Base-by-base conservation (phyloP, 139 green algal species). In the Penium margaritaceum region DNA sequence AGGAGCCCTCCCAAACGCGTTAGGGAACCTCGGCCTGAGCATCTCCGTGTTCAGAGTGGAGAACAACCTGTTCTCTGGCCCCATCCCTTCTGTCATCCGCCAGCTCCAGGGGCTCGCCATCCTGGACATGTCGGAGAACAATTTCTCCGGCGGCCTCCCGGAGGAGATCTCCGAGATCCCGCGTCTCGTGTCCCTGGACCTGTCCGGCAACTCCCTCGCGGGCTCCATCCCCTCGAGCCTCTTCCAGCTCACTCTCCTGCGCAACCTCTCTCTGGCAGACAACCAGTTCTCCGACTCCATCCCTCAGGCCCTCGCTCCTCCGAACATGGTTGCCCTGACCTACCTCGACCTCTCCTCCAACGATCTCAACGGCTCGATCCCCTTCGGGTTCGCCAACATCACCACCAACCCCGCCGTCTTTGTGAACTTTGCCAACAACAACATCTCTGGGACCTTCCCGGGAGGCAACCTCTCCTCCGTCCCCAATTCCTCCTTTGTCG, bases 91-190 rank as follows among this genome's bases (percentile, higher is more conserved):
- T 35, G 39, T 29, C 62, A 32, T 70, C 17, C 7, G 27, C 12
- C 62, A 9, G 7, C 6, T 70, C 5, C 7, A 5, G 7, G 9
- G 6, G 7, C 62, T 70, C 5, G 9, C 62, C 7, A 9, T 32
- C 27, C 67, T 75, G 3, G 24, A 67, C 67, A 43, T 75, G 17
- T 32, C 67, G 5, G 54, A 5, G 15, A 75, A 75, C 46, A 64
- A 38, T 7, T 35, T 75, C 46, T 24, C 44, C 21, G 54, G 51
- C 44, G 34, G 44, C 44, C 29, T 75, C n/a, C 67, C 67, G 5
- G 19, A 29, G 33, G 57, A n/a, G n/a, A n/a, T n/a, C n/a, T n/a
- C n/a, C n/a, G n/a, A n/a, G n/a, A n/a, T n/a, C n/a, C n/a, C n/a
- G n/a, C n/a, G n/a, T n/a, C 7, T 70, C 14, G 5, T 61, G 29